Percentiles rank a stretch among this genome's conserved stretches.
Evolutionary conservation across 2,329 filamentous ascomycete genomes (phyloP).

Genomic region (Ramularia endophylla): DNA sequence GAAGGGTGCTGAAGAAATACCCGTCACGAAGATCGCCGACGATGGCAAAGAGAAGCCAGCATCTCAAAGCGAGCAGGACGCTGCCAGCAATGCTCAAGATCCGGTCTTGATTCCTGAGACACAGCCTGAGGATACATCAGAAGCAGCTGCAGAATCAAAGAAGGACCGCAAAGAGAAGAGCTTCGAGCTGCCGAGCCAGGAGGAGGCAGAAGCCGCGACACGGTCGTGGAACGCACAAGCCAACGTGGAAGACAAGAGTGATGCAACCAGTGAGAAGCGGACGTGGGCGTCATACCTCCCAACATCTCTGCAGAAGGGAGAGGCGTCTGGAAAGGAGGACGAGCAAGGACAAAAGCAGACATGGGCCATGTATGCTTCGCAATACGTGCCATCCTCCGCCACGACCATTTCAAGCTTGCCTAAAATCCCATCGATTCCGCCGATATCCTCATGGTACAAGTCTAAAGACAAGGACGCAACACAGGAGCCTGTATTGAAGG

Average conservation of each 20-base stretch:
- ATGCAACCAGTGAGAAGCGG: constrained; percentile 30
- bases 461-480: constrained; percentile 29
- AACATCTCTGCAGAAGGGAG: constrained; percentile 8
- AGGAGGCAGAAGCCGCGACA: constrained; percentile 31
- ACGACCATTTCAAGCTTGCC: constrained; percentile 5
- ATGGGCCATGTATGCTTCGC: constrained; percentile 29
- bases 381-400: constrained; percentile 15
- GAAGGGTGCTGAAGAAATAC: constrained; percentile 9
- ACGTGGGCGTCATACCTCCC: constrained; percentile 34
- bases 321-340: constrained; percentile 1
- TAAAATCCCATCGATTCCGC: constrained; percentile 20
- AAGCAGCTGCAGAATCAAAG: constrained; percentile 7
- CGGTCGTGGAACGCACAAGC: constrained; percentile 19
- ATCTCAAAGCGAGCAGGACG: constrained; percentile 19
- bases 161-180: constrained; percentile 26
- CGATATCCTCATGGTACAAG: constrained; percentile 16
- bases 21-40: constrained; percentile 18
- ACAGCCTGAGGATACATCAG: constrained; percentile 17
- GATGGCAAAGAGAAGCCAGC: constrained; percentile 20
- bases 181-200: constrained; percentile 31
- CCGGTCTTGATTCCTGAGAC: constrained; percentile 27
- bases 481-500: constrained; percentile 31
- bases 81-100: constrained; percentile 22
- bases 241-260: constrained; percentile 17
- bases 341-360: constrained; percentile 16